Percentiles rank a stretch among this genome's conserved stretches.
phyloP scores from a whole-genome alignment of 2,329 filamentous ascomycete species.

The Fusarium sp. region DNA sequence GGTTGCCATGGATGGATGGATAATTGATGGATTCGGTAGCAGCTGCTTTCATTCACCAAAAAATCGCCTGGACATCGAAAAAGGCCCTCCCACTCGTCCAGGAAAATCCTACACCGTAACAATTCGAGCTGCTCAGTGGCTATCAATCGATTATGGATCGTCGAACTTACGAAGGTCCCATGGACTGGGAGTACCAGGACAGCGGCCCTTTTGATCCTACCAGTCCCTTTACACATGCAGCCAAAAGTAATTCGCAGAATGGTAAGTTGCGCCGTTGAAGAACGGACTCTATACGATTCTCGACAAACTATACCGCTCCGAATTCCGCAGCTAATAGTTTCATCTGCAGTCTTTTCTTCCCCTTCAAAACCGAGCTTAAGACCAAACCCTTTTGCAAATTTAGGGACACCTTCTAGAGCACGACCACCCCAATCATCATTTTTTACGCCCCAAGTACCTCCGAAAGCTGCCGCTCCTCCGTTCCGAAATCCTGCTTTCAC shows the following conservation, averaged over 20 bases:
- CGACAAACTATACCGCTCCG: background rate
- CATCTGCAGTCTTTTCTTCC: slow-evolving; percentile 51
- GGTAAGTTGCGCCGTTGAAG: slow-evolving; percentile 50
- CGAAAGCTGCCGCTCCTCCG: slow-evolving; percentile 58
- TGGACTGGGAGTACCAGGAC: slow-evolving; percentile 75
- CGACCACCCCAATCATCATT: slow-evolving; percentile 57
- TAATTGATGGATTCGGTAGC: slow-evolving; percentile 30
- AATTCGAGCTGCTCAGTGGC: slow-evolving; percentile 19
- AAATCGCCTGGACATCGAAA: slow-evolving; percentile 17
- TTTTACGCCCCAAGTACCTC: slow-evolving; percentile 58
- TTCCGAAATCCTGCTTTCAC: slow-evolving; percentile 74
- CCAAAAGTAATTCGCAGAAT: slow-evolving; percentile 54
- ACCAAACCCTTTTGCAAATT: slow-evolving; percentile 52
- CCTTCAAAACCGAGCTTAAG: slow-evolving; percentile 51
- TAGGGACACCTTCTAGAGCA: slow-evolving; percentile 56
- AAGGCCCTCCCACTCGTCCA: background rate
- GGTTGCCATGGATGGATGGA: slow-evolving; percentile 44
- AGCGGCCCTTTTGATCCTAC: slow-evolving; percentile 68
- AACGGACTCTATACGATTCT: background rate
- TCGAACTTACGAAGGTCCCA: slow-evolving; percentile 68
- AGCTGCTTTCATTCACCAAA: slow-evolving; percentile 22
- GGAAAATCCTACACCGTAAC: slow-evolving; percentile 9
- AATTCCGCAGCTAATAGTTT: slow-evolving; percentile 33
- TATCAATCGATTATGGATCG: slow-evolving; percentile 57
- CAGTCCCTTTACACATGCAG: slow-evolving; percentile 69